Evolutionary conservation across 768 basidiomycete genomes (phyloP), one percentile per base, ranked within the genome.

Genomic region (Suillus cothurnatus): DNA sequence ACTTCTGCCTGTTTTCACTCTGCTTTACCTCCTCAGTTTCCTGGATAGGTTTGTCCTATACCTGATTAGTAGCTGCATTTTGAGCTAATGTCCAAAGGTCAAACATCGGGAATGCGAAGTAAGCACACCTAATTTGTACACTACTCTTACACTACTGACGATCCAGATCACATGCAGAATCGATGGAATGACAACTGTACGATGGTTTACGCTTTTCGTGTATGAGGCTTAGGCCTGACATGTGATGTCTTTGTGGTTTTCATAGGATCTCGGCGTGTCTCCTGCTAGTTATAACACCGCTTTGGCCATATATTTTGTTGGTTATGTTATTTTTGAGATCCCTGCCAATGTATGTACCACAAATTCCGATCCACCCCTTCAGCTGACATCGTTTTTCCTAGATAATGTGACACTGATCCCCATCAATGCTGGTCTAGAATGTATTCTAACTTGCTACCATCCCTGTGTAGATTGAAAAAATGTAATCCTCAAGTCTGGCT

Each of bases 401-500:
- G 72, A 73, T 71, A 61, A 68, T 73, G 72, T 73, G 69, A 68
- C 80, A 73, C 31, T 12, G 19, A 43, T 53, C 19, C 43, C 43
- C 23, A 39, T 36, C 17, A 6, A 49, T 23, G 36, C n/a, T 36
- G 21, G 39, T 26, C 17, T 6, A 34, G 14, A 28, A 9, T 28
- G 61, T 19, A 50, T 65, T 61, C 66, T 55, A 65, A 34, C 26
- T 45, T 32, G n/a, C 14, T 65, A 41, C 66, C 12, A 11, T 34
- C 32, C 21, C 53, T 34, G 61, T 38, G 49, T 41, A 86, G 85
- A 57, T 74, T 89, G 64, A 89, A 88, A 70, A 81, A 83, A 15
- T 85, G 86, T 61, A 74, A 87, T 64, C 88, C 86, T n/a, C 82
- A 80, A 70, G 45, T 85, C 23, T 88, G 87, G 88, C 76, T 89